Conservation (phyloP, 768 basidiomycete genomes). For the Trametopsis cervina region DNA sequence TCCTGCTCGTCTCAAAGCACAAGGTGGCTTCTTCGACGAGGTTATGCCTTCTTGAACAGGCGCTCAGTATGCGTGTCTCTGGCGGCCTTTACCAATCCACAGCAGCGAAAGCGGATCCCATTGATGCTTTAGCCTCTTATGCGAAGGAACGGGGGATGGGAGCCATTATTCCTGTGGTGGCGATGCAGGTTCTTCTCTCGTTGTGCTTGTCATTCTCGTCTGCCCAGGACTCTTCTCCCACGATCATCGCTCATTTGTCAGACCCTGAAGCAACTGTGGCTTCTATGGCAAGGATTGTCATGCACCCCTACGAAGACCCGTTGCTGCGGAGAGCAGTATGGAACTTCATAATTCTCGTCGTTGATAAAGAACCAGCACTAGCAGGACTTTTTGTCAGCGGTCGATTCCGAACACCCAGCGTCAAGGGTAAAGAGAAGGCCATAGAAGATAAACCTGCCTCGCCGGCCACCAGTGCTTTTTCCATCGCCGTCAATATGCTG, state of each 20-base stretch:
- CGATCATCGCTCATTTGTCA: conserved; percentile 71
- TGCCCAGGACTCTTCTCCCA: conserved; percentile 55
- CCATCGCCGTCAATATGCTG: conserved; percentile 60
- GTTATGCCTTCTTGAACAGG: conserved; percentile 66
- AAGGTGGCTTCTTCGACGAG: conserved; percentile 21
- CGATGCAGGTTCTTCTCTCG: conserved; percentile 59
- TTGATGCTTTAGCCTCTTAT: conserved; percentile 67
- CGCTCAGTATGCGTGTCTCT: conserved; percentile 56
- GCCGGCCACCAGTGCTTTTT: conserved; percentile 50
- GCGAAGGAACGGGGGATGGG: conserved; percentile 62
- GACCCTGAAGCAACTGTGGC: conserved; percentile 68
- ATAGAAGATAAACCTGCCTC: conserved; percentile 22
- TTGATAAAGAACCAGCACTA: conserved; percentile 83
- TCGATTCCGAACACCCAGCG: conserved; percentile 46
- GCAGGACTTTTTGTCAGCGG: conserved; percentile 75
- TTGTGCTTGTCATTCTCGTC: conserved; percentile 60
- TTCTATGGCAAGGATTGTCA: conserved; percentile 61
- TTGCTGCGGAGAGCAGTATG: conserved; percentile 70
- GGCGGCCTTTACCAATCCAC: conserved; percentile 23
- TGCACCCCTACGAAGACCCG: conserved; percentile 76
- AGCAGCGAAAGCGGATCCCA: conserved; percentile 54
- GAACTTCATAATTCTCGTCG: conserved; percentile 74
- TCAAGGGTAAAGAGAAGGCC: conserved; percentile 32
- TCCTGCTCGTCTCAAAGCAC: conserved; percentile 62
- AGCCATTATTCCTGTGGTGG: conserved; percentile 52